Evolutionary conservation across 768 basidiomycete genomes (phyloP), one percentile per base, ranked within the genome.

Genomic region (Kwoniella dejecticola): DNA sequence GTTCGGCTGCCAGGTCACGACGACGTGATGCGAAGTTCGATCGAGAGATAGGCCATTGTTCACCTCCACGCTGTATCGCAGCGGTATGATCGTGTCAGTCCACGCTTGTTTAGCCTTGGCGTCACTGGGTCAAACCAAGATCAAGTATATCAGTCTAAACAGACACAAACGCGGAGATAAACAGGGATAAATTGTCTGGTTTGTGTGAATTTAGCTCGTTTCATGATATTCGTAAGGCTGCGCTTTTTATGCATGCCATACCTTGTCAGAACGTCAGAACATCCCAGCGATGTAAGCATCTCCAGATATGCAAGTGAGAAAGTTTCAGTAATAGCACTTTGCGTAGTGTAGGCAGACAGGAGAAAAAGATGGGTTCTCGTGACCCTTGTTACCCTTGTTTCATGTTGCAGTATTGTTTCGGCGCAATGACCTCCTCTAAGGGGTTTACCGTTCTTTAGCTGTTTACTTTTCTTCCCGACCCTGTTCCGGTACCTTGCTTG

Each of bases 101-200:
- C n/a, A n/a, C n/a, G n/a, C n/a, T n/a, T n/a, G n/a, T n/a, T n/a
- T 36, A 36, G 33, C 33, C 33, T 36, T 36, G 33, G 33, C 33
- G 15, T 36, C 15, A 36, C 7, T 36, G n/a, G n/a, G n/a, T n/a
- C n/a, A n/a, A n/a, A 36, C 7, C 33, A 36, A 7, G 4, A 44
- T 21, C 19, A 21, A 6, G 6, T 0, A 15, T 27, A 23, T 19
- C 24, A 24, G 46, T 26, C 19, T 47, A 12, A 24, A 24, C 11
- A 17, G 27, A 47, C 41, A 13, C 8, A 44, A 44, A 21, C 19
- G 41, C 13, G 41, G 41, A 38, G 36, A 17, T 8, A 38, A 8
- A 38, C 11, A 45, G 42, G 42, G 42, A 45, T 24, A 45, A 23
- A 45, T 45, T 45, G 24, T n/a, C 42, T 45, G 19, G 42, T 45